Evolutionary conservation across 208 protist species (phyloP).

Genomic region (Pavlovales sp.): DNA sequence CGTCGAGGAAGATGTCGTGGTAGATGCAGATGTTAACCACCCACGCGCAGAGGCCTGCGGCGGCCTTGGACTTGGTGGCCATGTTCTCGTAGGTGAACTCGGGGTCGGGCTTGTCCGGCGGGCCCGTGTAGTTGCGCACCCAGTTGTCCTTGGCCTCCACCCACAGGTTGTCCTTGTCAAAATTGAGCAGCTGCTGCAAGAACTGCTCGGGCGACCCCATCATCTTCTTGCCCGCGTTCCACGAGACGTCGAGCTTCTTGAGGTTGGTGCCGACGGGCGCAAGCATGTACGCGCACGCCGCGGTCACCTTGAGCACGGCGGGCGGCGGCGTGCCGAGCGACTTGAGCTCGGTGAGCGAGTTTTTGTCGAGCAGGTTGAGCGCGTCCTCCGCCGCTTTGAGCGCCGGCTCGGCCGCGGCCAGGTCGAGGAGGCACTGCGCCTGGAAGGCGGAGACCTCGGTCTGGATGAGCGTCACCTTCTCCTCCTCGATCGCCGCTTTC

Average conservation of each 20-base stretch:
- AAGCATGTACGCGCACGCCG: constrained; percentile 88
- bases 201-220: constrained; percentile 92
- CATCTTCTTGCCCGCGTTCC: constrained; percentile 93
- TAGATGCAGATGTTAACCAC: constrained; percentile 64
- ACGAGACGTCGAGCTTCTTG: constrained; percentile 60
- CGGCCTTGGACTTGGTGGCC: constrained; percentile 64
- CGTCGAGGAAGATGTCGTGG: constrained; percentile 89
- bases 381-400: constrained; percentile 87
- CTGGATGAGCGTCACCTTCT: constrained; percentile 82
- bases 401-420: constrained; percentile 82
- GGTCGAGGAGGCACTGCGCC: constrained; percentile 47
- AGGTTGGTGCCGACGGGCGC: constrained; percentile 69
- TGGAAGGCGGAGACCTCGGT: constrained; percentile 79
- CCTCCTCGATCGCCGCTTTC: constrained; percentile 84
- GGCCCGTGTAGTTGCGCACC: constrained; percentile 57
- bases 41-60: constrained; percentile 64
- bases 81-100: constrained; percentile 78
- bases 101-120: constrained; percentile 17
- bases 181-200: constrained; percentile 76
- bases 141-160: constrained; percentile 72
- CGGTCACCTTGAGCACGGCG: constrained; percentile 87
- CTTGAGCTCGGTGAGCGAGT: constrained; percentile 91
- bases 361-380: constrained; percentile 94
- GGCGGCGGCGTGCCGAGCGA: constrained; percentile 88
- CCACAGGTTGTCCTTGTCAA: constrained; percentile 68